phyloP scores from a whole-genome alignment of 768 basidiomycete species.

The Dioszegia hungarica region DNA sequence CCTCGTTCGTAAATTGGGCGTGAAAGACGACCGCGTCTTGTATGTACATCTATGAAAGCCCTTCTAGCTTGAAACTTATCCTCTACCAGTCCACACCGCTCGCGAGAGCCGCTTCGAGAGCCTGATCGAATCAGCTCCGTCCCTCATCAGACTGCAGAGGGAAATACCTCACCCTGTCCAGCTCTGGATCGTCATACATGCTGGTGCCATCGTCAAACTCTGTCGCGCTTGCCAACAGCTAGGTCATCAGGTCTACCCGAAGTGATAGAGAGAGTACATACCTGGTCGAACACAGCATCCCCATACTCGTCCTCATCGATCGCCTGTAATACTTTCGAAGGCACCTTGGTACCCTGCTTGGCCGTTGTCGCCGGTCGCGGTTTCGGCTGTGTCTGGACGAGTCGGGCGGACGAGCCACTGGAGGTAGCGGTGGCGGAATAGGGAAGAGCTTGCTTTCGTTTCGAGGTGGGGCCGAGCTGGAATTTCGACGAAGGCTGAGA shows the following conservation, averaged over 20 bases:
- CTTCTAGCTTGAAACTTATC: background rate
- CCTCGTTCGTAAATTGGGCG: too few relatives aligned
- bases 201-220: constrained; percentile 2
- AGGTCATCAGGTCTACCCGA: background rate
- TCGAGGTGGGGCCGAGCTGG: background rate
- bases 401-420: too few relatives aligned
- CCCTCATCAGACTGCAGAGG: background rate
- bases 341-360: background rate
- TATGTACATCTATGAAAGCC: too few relatives aligned
- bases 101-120: background rate
- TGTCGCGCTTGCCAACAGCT: background rate
- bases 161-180: background rate
- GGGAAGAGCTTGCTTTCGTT: too few relatives aligned
- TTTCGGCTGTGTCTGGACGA: too few relatives aligned
- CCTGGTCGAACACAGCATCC: constrained; percentile 1
- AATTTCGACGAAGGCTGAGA: background rate
- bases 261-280: background rate
- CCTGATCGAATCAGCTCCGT: background rate
- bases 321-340: background rate
- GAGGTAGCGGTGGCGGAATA: too few relatives aligned
- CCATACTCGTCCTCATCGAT: constrained; percentile 2
- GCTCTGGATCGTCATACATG: background rate
- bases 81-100: background rate
- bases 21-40: too few relatives aligned
- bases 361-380: background rate